Evolutionary conservation across 768 basidiomycete genomes (phyloP).

Genomic region (Tricholoma sp.): DNA sequence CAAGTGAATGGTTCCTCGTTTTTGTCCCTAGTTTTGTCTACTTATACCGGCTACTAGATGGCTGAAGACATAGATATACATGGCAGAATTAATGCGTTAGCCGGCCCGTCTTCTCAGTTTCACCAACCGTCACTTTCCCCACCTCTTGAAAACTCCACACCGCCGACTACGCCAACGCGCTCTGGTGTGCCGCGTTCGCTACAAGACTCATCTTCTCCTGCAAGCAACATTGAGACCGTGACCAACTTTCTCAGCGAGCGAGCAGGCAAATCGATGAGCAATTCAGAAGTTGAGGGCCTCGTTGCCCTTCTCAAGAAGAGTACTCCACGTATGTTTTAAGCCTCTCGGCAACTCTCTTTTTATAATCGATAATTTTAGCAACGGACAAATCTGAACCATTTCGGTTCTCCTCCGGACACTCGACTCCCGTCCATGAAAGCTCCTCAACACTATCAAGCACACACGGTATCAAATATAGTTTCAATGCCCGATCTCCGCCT

Average conservation of each 20-base stretch:
- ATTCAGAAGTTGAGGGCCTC: conserved; percentile 50
- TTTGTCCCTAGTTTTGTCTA: neutral
- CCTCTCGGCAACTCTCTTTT: neutral
- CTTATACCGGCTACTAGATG: conserved; percentile 11
- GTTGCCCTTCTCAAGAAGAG: conserved; percentile 50
- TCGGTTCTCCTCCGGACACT: conserved; percentile 51
- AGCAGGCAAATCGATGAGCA: conserved; percentile 41
- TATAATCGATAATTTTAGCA: conserved; percentile 2
- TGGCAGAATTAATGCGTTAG: conserved; percentile 1
- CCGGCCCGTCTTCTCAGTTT: neutral
- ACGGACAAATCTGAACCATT: conserved; percentile 48
- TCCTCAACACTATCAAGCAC: conserved; percentile 21
- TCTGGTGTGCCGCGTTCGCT: conserved; percentile 5
- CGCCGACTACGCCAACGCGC: conserved; percentile 3
- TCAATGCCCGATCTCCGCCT: conserved; percentile 11
- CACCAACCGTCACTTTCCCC: conserved; percentile 7
- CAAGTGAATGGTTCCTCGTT: conserved; percentile 16
- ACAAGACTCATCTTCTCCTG: conserved; percentile 24
- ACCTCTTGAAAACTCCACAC: conserved; percentile 4
- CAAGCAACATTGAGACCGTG: conserved; percentile 43
- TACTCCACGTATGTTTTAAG: conserved; percentile 34
- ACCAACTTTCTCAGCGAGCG: conserved; percentile 43
- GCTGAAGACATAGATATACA: conserved; percentile 11
- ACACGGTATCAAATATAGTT: conserved; percentile 15
- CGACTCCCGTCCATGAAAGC: conserved; percentile 35